Percentiles rank a stretch among this genome's conserved stretches.
Conservation (phyloP, 805 yeast species). For the Sungouiella thailandica region DNA sequence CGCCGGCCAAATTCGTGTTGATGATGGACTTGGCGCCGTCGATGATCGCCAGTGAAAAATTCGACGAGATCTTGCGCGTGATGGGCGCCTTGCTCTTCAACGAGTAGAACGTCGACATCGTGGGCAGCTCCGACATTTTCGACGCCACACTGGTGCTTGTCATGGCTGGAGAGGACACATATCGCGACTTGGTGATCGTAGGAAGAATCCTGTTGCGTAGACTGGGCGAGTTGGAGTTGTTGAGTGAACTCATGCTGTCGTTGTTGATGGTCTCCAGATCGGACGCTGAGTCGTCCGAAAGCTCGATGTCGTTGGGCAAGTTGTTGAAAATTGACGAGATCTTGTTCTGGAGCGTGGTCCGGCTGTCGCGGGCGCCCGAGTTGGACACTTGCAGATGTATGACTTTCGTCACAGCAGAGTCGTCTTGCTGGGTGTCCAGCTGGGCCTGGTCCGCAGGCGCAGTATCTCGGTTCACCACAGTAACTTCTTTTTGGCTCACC, state of each 20-base stretch:
- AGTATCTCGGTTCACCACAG: slow-evolving; percentile 29
- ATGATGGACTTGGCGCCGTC: slow-evolving; percentile 37
- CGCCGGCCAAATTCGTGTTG: slow-evolving; percentile 22
- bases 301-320: slow-evolving; percentile 43
- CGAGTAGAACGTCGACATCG: slow-evolving; percentile 23
- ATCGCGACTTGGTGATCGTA: neutral
- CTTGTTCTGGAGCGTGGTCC: slow-evolving; percentile 23
- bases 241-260: slow-evolving; percentile 4
- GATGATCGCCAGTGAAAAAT: slow-evolving; percentile 28
- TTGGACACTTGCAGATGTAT: neutral
- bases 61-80: slow-evolving; percentile 25
- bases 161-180: neutral
- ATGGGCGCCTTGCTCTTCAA: slow-evolving; percentile 16
- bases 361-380: slow-evolving; percentile 3
- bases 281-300: slow-evolving; percentile 43
- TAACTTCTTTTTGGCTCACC: slow-evolving; percentile 24
- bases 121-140: slow-evolving; percentile 12
- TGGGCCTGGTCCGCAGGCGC: neutral
- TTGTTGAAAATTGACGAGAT: slow-evolving; percentile 39
- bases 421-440: neutral
- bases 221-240: neutral
- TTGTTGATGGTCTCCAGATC: slow-evolving; percentile 32
- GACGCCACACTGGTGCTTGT: neutral
- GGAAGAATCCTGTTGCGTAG: neutral
- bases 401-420: neutral